These are phyloP conservation scores for Pezizomycotina sp. DNA, from an alignment of 2,329 filamentous ascomycete genomes.

Conservation along the genomic window DNA sequence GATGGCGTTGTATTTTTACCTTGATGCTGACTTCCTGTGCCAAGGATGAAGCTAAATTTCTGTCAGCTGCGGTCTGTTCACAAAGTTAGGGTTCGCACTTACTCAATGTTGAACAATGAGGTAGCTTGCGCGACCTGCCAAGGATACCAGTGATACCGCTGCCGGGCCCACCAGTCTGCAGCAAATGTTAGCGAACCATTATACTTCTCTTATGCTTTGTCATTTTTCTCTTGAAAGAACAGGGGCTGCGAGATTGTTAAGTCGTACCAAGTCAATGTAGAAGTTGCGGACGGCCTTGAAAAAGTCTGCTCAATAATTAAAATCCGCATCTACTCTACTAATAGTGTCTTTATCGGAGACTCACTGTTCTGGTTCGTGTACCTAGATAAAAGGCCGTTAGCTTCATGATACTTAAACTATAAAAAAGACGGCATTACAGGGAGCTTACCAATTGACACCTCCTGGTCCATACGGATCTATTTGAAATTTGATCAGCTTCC, in stretches of 20 bases:
- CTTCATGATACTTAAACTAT: too few relatives aligned
- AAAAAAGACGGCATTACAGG: too few relatives aligned
- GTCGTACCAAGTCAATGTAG: constrained; percentile 52
- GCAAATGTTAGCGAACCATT: too few relatives aligned
- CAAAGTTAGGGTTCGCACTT: constrained; percentile 29
- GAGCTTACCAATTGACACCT: constrained; percentile 57
- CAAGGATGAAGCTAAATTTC: neutral
- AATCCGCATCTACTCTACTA: neutral
- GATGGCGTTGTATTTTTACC: constrained; percentile 4
- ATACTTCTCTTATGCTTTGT: too few relatives aligned
- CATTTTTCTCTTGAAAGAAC: too few relatives aligned
- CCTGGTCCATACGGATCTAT: constrained; percentile 56
- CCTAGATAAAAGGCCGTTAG: too few relatives aligned
- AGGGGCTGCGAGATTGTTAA: too few relatives aligned
- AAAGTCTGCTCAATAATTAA: constrained; percentile 40
- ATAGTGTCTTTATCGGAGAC: constrained; percentile 12
- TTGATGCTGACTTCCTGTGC: constrained; percentile 13
- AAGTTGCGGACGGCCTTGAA: constrained; percentile 72
- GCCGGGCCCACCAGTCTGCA: too few relatives aligned
- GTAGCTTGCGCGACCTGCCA: constrained; percentile 53
- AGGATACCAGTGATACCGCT: constrained; percentile 44
- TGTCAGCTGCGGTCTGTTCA: neutral
- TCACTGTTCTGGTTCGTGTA: constrained; percentile 51
- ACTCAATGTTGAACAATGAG: constrained; percentile 42
- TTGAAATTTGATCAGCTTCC: too few relatives aligned